Evolutionary conservation across 371 early-diverging fungal genomes (phyloP), one percentile per base, ranked within the genome.

Genomic region (Mortierella sp.): DNA sequence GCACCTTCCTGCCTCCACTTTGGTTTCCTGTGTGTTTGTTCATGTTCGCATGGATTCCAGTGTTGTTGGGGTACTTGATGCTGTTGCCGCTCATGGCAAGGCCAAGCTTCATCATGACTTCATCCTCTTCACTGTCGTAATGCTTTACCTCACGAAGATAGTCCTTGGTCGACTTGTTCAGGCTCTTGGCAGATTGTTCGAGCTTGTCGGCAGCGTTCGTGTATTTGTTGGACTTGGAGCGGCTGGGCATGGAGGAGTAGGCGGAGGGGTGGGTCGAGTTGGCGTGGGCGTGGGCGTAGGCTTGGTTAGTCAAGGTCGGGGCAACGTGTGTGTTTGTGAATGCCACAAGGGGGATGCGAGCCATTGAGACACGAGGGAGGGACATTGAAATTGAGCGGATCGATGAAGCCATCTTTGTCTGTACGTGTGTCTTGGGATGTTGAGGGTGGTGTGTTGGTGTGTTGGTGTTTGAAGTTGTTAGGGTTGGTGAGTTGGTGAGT

Each of bases 71-170:
- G 10, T 65, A 18, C 24, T 60, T 44, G 73, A 43, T 71, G 35
- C 38, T 55, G 29, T 58, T 55, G 58, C 46, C 72, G 56, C 76
- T 76, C 75, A 79, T 76, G 18, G 83, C 80, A 21, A 83, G 71
- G 2, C 83, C 80, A 32, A 80, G 29, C 4, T 77, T 72, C 80
- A 71, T 83, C 54, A 79, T 27, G 41, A 80, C 68, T 21, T 79
- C 79, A 71, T 83, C 83, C 35, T 83, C 83, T 14, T 71, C 77
- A 54, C 21, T 70, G 18, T 79, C 80, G 41, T 77, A 83, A 71
- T 71, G 77, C 68, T 83, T 83, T 83, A 83, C 83, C 80, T 83
- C 83, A 12, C 76, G 71, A 18, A 83, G n/a, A 75, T 83, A 79
- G 71, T 83, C 77, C 75, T 83, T 74, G 46, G 60, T 51, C 32